A percentile compares a stretch with the other conserved stretches of the same genome.
phyloP scores from a whole-genome alignment of 129 eudicot species.

The Artemisia tridentata region DNA sequence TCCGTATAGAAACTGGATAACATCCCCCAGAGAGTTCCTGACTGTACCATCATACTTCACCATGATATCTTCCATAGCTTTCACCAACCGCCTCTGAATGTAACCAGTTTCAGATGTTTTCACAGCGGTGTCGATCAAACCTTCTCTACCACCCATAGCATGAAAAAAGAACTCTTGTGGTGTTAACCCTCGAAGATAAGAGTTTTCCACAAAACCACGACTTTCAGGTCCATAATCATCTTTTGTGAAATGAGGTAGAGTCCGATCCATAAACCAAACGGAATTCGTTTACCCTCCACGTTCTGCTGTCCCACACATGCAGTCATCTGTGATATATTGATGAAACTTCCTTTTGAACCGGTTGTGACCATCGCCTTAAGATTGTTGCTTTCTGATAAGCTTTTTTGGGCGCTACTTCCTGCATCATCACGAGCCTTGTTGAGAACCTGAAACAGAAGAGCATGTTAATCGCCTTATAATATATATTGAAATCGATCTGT shows the following conservation, averaged over 20 bases:
- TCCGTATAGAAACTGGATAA: conserved; percentile 86
- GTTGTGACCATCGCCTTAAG: conserved; percentile 95
- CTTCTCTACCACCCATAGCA: conserved; percentile 41
- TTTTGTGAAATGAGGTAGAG: conserved; percentile 86
- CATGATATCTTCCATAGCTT: conserved; percentile 5
- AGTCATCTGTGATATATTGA: conserved; percentile 92
- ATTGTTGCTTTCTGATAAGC: conserved; percentile 75
- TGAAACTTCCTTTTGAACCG: conserved; percentile 90
- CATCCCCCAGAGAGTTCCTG: conserved; percentile 81
- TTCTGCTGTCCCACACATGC: conserved; percentile 98
- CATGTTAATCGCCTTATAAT: neutral
- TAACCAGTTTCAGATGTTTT: conserved; percentile 96
- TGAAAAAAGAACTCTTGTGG: conserved; percentile 95
- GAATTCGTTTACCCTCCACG: conserved; percentile 91
- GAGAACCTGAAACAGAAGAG: conserved; percentile 47
- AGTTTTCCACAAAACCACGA: conserved; percentile 94
- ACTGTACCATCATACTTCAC: conserved; percentile 84
- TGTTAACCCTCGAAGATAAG: conserved; percentile 77
- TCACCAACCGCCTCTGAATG: conserved; percentile 48
- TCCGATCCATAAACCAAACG: conserved; percentile 68
- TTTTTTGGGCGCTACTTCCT: conserved; percentile 86
- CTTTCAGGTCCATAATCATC: conserved; percentile 90
- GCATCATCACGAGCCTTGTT: conserved; percentile 45
- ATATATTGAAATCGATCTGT: neutral
- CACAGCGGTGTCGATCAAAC: conserved; percentile 79